Conservation (phyloP, 2,329 filamentous ascomycete genomes). For the Dactylellina sp. region DNA sequence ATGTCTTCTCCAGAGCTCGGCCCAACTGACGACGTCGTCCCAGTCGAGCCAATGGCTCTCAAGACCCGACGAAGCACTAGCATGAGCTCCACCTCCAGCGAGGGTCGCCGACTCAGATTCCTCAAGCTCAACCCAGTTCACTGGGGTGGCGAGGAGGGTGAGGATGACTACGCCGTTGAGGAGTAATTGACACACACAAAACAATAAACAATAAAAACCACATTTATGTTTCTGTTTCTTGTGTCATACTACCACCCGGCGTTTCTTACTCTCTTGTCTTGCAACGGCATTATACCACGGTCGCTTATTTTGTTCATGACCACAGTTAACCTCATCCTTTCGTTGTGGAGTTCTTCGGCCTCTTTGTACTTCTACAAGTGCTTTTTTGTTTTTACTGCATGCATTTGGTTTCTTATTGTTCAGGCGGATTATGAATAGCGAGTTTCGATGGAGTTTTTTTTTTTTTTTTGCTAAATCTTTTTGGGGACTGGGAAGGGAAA, state of each 20-base stretch:
- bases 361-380: slow-evolving; percentile 11
- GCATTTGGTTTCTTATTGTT: slow-evolving; percentile 21
- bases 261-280: slow-evolving; percentile 28
- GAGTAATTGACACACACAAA: slow-evolving; percentile 59
- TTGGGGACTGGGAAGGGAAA: slow-evolving; percentile 31
- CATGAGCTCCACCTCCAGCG: slow-evolving; percentile 67
- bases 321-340: slow-evolving; percentile 23
- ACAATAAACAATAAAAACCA: slow-evolving; percentile 24
- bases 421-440: slow-evolving; percentile 21
- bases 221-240: slow-evolving; percentile 11
- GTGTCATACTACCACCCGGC: slow-evolving; percentile 39
- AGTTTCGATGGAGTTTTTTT: slow-evolving; percentile 29
- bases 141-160: slow-evolving; percentile 71
- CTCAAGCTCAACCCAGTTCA: slow-evolving; percentile 75
- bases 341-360: slow-evolving; percentile 37
- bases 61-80: slow-evolving; percentile 69
- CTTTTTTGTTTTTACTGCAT: slow-evolving; percentile 7
- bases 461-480: slow-evolving; percentile 15
- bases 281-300: slow-evolving; percentile 46
- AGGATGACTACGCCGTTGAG: slow-evolving; percentile 67
- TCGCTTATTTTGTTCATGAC: slow-evolving; percentile 50
- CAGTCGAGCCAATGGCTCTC: slow-evolving; percentile 60
- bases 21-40: slow-evolving; percentile 61
- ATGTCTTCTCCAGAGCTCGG: slow-evolving; percentile 40
- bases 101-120: slow-evolving; percentile 66